A percentile compares a stretch with the other conserved stretches of the same genome.
Evolutionary conservation across 1,139 yeast species (phyloP).

Genomic region (Yamadazyma epiphylla): DNA sequence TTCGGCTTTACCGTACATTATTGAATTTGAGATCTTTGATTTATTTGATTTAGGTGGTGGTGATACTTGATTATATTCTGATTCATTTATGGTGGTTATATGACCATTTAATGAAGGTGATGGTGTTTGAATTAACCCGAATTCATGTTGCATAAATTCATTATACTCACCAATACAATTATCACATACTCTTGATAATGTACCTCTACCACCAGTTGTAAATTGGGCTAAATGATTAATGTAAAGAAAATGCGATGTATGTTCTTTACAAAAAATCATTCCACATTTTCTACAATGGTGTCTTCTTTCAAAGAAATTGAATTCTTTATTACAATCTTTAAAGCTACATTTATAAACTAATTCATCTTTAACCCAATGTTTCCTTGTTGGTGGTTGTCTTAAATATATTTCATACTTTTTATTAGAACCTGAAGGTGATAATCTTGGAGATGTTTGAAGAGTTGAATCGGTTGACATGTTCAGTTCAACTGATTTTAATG

Average conservation of each 20-base stretch:
- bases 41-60: background rate
- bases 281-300: conserved; percentile 97
- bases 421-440: conserved; percentile 10
- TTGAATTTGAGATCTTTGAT: background rate
- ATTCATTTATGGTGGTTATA: background rate
- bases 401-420: conserved; percentile 25
- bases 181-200: conserved; percentile 76
- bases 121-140: conserved; percentile 22
- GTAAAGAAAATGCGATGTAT: conserved; percentile 50
- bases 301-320: conserved; percentile 77
- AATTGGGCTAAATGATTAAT: conserved; percentile 70
- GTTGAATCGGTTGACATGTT: conserved; percentile 27
- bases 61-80: background rate
- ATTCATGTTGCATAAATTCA: conserved; percentile 39
- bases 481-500: conserved; percentile 36
- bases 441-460: conserved; percentile 14
- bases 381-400: conserved; percentile 52
- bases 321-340: conserved; percentile 51
- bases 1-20: background rate
- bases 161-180: conserved; percentile 70
- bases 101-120: background rate
- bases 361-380: conserved; percentile 80
- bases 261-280: conserved; percentile 78
- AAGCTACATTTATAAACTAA: conserved; percentile 60
- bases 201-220: conserved; percentile 72